phyloP scores from a whole-genome alignment of 345 rosid genomes.

The Hibiscus mutabilis region DNA sequence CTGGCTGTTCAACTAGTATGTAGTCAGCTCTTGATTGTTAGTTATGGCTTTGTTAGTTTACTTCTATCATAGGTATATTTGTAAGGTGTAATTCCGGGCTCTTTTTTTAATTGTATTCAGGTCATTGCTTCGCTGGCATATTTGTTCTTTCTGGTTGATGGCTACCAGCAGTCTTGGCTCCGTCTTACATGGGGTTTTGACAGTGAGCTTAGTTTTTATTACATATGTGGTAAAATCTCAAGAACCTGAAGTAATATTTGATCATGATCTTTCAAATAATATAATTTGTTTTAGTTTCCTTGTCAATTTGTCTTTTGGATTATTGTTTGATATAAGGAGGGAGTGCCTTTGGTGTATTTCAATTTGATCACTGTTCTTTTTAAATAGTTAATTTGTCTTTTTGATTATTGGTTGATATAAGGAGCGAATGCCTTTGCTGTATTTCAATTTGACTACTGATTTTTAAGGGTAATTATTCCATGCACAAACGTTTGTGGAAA shows the following conservation, averaged over 20 bases:
- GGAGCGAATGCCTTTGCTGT: no score
- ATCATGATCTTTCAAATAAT: background rate
- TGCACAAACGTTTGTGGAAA: no score
- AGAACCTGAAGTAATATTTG: slow-evolving; percentile 13
- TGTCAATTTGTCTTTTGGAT: background rate
- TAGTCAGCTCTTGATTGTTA: slow-evolving; percentile 8
- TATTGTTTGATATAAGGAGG: background rate
- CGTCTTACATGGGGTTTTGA: slow-evolving; percentile 92
- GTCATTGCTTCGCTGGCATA: slow-evolving; percentile 87
- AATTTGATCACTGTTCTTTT: background rate
- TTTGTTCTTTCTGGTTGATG: slow-evolving; percentile 73
- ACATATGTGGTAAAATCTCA: slow-evolving; percentile 80
- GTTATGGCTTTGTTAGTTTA: background rate
- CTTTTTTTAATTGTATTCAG: slow-evolving; percentile 32
- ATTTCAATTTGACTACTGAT: no score
- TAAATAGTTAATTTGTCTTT: background rate
- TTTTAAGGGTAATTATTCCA: no score
- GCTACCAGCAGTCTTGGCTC: slow-evolving; percentile 73
- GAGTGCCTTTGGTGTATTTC: background rate
- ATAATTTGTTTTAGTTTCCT: background rate
- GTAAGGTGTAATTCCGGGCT: background rate
- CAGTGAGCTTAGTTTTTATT: slow-evolving; percentile 78
- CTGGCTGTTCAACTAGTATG: slow-evolving; percentile 88
- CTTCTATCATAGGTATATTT: slow-evolving; percentile 7
- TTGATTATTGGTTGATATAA: background rate